phyloP scores from a whole-genome alignment of 148 eudicot genomes.

The Gaultheria prostrata region DNA sequence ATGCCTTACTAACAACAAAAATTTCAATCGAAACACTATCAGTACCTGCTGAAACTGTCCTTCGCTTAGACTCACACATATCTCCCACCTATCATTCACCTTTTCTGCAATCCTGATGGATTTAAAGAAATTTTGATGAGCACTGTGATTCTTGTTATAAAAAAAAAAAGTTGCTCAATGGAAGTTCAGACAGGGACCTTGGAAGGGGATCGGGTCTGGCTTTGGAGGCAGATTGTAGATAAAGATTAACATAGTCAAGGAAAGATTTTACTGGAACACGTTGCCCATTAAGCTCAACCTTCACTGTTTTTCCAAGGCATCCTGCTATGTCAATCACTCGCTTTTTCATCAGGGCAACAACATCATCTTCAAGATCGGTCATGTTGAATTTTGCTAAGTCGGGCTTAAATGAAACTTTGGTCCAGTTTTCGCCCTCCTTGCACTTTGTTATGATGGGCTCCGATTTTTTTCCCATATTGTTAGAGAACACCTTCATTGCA shows the following conservation, averaged over 20 bases:
- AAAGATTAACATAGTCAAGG: constrained; percentile 67
- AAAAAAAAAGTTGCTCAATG: background rate
- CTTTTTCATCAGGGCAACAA: constrained; percentile 89
- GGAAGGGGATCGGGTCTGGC: constrained; percentile 19
- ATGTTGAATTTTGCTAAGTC: constrained; percentile 78
- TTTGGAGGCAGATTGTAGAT: constrained; percentile 41
- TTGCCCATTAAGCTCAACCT: constrained; percentile 63
- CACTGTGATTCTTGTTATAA: background rate
- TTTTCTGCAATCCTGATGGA: constrained; percentile 47
- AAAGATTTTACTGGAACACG: constrained; percentile 65
- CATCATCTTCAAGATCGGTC: constrained; percentile 76
- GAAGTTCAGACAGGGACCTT: background rate
- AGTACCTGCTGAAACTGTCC: constrained; percentile 92
- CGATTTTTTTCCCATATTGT: constrained; percentile 76
- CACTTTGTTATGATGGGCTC: constrained; percentile 63
- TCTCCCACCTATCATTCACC: constrained; percentile 79
- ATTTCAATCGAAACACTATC: background rate
- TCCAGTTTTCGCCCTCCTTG: constrained; percentile 83
- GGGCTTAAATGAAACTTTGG: constrained; percentile 83
- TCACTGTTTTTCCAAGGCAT: constrained; percentile 78
- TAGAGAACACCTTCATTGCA: constrained; percentile 52
- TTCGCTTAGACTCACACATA: constrained; percentile 69
- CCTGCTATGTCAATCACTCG: constrained; percentile 87
- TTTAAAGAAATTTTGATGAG: background rate
- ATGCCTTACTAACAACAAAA: background rate